These are phyloP conservation scores for Garcia nutans DNA, from an alignment of 345 rosid species.

Conservation along the genomic window DNA sequence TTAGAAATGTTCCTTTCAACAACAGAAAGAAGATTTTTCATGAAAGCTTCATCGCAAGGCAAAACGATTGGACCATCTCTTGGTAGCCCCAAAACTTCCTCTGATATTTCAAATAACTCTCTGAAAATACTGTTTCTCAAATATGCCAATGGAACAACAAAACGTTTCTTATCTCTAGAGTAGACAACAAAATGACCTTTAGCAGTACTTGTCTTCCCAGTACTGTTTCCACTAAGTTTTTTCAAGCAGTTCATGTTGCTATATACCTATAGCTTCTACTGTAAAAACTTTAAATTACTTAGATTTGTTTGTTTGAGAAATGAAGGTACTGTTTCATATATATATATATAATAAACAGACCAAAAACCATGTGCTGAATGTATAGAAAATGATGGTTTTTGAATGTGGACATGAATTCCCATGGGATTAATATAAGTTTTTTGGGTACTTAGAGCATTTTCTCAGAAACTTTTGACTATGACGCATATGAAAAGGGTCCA, in stretches of 20 bases:
- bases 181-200: constrained; percentile 40
- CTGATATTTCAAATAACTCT: constrained; percentile 36
- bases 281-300: too few species aligned
- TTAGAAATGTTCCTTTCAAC: constrained; percentile 11
- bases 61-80: constrained; percentile 37
- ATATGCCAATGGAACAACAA: constrained; percentile 35
- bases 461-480: too few species aligned
- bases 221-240: constrained; percentile 21
- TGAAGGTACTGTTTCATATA: too few species aligned
- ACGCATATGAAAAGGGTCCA: too few species aligned
- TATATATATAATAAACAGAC: too few species aligned
- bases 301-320: too few species aligned
- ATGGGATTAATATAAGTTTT: too few species aligned
- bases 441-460: too few species aligned
- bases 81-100: constrained; percentile 38
- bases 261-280: too few species aligned
- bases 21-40: constrained; percentile 24
- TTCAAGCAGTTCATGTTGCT: constrained; percentile 18
- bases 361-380: too few species aligned
- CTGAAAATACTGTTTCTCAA: constrained; percentile 27
- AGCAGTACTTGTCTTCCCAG: background rate
- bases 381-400: too few species aligned
- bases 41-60: constrained; percentile 30
- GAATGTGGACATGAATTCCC: too few species aligned
- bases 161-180: constrained; percentile 29